Evolutionary conservation across 2,329 filamentous ascomycete genomes (phyloP).

Genomic region (Trichoderma pleuroti): DNA sequence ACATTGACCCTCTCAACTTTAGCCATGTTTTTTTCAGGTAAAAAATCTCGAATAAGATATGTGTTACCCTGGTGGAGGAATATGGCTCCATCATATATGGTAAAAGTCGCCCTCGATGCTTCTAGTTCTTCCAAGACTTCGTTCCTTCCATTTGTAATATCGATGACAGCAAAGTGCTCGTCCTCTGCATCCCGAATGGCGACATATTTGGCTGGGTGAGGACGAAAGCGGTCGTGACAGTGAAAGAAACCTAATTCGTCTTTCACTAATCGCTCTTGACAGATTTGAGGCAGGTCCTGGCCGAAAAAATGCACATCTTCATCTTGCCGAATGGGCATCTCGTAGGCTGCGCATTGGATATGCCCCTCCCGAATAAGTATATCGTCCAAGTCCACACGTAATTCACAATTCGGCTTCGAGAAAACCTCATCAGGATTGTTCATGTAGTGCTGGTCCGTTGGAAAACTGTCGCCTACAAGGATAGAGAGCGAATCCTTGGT

Average conservation of each 20-base stretch:
- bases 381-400: conserved; percentile 90
- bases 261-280: conserved; percentile 66
- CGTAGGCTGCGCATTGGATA: conserved; percentile 89
- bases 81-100: conserved; percentile 93
- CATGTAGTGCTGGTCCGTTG: conserved; percentile 96
- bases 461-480: conserved; percentile 82
- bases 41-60: conserved; percentile 88
- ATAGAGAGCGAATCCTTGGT: conserved; percentile 93
- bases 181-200: conserved; percentile 85
- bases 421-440: conserved; percentile 91
- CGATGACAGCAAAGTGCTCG: conserved; percentile 89
- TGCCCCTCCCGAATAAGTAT: conserved; percentile 90
- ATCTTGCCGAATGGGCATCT: conserved; percentile 82
- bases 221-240: conserved; percentile 82
- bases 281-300: conserved; percentile 65
- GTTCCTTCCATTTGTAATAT: conserved; percentile 79
- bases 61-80: conserved; percentile 94
- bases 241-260: conserved; percentile 84
- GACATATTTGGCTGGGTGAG: conserved; percentile 76
- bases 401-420: conserved; percentile 80
- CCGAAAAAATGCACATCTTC: conserved; percentile 80
- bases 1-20: conserved; percentile 86
- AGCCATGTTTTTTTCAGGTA: conserved; percentile 74
- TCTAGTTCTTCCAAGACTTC: conserved; percentile 92
- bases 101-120: conserved; percentile 90